These are phyloP conservation scores for Lasiodiplodia citricola DNA, from an alignment of 2,329 filamentous ascomycete species.

Conservation along the genomic window DNA sequence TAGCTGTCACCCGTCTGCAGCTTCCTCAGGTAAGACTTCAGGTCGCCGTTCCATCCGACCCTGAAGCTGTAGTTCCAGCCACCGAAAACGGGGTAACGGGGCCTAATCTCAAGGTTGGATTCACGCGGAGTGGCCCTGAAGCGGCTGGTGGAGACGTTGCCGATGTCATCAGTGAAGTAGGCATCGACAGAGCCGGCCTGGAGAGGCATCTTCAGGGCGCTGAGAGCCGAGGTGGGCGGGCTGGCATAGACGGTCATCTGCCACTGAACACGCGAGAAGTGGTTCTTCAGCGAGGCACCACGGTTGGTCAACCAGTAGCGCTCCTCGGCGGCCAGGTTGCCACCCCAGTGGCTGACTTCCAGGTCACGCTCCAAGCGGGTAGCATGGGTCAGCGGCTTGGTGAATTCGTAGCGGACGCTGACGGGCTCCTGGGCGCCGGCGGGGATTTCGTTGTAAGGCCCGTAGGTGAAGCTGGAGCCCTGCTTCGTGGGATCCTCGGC, in stretches of 20 bases:
- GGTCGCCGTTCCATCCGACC: constrained; percentile 91
- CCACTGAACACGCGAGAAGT: constrained; percentile 57
- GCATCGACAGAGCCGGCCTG: constrained; percentile 79
- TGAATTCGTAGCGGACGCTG: constrained; percentile 91
- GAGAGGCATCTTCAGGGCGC: constrained; percentile 80
- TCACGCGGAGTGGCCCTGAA: constrained; percentile 81
- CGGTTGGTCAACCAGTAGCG: constrained; percentile 87
- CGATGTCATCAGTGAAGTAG: constrained; percentile 95
- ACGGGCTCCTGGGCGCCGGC: constrained; percentile 76
- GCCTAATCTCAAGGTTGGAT: constrained; percentile 86
- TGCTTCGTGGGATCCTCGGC: constrained; percentile 78
- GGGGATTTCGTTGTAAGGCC: constrained; percentile 82
- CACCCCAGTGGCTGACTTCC: constrained; percentile 97
- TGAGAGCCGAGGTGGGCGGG: constrained; percentile 77
- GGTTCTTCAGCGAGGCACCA: constrained; percentile 70
- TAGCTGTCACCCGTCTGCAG: constrained; percentile 70
- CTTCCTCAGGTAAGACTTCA: constrained; percentile 75
- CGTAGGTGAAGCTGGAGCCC: constrained; percentile 86
- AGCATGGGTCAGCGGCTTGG: constrained; percentile 84
- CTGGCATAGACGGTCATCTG: constrained; percentile 69
- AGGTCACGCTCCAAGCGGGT: constrained; percentile 84
- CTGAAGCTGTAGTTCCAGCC: constrained; percentile 99
- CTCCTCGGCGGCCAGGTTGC: constrained; percentile 94
- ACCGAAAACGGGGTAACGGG: constrained; percentile 94
- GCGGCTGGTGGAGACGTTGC: constrained; percentile 92